A percentile compares a stretch with the other conserved stretches of the same genome.
phyloP scores from a whole-genome alignment of 495 filamentous ascomycete species.

The Articulospora tetracladia region DNA sequence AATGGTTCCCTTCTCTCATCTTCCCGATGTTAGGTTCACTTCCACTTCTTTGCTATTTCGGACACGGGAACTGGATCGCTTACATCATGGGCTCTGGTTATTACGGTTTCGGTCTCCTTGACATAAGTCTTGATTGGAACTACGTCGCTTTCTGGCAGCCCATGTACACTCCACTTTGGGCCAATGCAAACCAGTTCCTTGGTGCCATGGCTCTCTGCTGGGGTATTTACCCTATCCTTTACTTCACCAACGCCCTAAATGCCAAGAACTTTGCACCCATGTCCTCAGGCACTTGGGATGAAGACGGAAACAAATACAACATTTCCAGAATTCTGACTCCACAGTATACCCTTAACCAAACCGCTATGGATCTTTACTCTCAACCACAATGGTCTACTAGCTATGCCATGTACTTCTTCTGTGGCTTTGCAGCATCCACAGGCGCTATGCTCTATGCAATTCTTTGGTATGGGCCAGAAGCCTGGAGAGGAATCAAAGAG shows the following conservation, averaged over 20 bases:
- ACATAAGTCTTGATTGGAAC: constrained; percentile 26
- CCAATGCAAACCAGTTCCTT: constrained; percentile 9
- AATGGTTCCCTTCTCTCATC: constrained; percentile 26
- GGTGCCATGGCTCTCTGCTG: constrained; percentile 13
- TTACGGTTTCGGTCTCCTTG: constrained; percentile 22
- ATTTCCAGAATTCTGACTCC: constrained; percentile 38
- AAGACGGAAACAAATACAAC: constrained; percentile 39
- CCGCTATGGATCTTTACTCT: constrained; percentile 16
- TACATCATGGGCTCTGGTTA: constrained; percentile 17
- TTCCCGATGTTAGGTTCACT: constrained; percentile 22
- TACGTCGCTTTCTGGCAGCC: constrained; percentile 18
- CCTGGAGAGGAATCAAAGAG: too few relatives aligned
- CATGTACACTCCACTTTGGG: constrained; percentile 24
- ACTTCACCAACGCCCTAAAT: constrained; percentile 25
- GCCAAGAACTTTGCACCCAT: constrained; percentile 45
- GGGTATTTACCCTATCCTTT: constrained; percentile 21
- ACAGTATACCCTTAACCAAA: constrained; percentile 36
- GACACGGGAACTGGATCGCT: constrained; percentile 19
- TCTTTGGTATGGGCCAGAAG: too few relatives aligned
- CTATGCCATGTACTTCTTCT: too few relatives aligned
- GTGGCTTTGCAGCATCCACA: too few relatives aligned
- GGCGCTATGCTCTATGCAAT: too few relatives aligned
- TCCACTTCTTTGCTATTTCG: constrained; percentile 25
- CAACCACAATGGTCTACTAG: too few relatives aligned
- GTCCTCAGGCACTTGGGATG: constrained; percentile 45